These are phyloP conservation scores for Pichia sp. DNA, from an alignment of 1,139 yeast genomes.

Conservation along the genomic window DNA sequence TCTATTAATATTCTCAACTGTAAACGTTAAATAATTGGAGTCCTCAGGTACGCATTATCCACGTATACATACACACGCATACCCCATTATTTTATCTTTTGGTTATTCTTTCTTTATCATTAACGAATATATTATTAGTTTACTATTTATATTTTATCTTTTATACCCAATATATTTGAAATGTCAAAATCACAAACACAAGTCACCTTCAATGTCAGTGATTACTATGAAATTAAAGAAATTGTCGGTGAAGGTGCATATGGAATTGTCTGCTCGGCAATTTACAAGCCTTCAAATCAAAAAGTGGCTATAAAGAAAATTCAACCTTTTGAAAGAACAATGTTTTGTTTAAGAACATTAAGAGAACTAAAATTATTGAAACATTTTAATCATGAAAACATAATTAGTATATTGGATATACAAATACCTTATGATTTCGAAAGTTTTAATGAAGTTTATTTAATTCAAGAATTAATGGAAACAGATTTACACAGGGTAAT, in stretches of 20 bases:
- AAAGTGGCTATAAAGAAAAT: constrained; percentile 94
- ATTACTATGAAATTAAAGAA: constrained; percentile 77
- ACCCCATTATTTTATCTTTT: too few relatives aligned
- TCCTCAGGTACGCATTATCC: too few relatives aligned
- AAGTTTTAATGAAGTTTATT: constrained; percentile 59
- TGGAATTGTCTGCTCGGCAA: constrained; percentile 91
- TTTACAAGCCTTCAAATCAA: constrained; percentile 81
- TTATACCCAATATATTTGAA: too few relatives aligned
- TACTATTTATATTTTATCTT: too few relatives aligned
- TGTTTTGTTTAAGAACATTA: constrained; percentile 85
- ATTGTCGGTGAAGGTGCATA: constrained; percentile 97
- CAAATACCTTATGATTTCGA: constrained; percentile 80
- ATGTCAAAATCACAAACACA: constrained; percentile 22
- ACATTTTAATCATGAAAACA: constrained; percentile 88
- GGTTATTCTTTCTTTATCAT: too few relatives aligned
- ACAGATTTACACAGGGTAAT: constrained; percentile 60
- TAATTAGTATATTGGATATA: constrained; percentile 82
- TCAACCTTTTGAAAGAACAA: constrained; percentile 85
- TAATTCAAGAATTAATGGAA: constrained; percentile 69
- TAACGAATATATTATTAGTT: too few relatives aligned
- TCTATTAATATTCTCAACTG: too few relatives aligned
- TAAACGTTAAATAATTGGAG: too few relatives aligned
- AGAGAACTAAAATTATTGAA: constrained; percentile 83
- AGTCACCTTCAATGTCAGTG: constrained; percentile 72
- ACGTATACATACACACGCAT: too few relatives aligned